A percentile compares a stretch with the other conserved stretches of the same genome.
phyloP scores from a whole-genome alignment of 495 filamentous ascomycete species.

The Aspergillus biplanus region DNA sequence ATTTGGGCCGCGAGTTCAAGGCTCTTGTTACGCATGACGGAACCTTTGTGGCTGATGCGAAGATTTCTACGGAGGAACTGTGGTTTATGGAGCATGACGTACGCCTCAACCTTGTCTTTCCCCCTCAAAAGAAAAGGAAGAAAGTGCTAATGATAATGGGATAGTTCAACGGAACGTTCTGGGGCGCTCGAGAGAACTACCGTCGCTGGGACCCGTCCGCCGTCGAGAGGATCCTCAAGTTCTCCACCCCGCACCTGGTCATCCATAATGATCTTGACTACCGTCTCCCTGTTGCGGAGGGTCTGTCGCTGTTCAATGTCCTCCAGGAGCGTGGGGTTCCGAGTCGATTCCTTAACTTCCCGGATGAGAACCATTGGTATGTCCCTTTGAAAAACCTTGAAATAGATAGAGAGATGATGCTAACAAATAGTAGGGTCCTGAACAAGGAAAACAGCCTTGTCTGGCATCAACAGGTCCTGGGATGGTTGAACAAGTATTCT shows the following conservation, averaged over 20 bases:
- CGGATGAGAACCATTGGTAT: conserved; percentile 55
- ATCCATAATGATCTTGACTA: conserved; percentile 52
- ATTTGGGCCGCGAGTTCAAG: conserved; percentile 56
- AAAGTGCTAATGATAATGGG: not conserved
- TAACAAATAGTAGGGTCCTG: conserved; percentile 31
- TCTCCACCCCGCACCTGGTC: conserved; percentile 50
- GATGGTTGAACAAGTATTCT: conserved; percentile 52
- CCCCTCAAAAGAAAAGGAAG: conserved; percentile 7
- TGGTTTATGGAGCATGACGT: conserved; percentile 49
- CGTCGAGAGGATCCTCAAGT: conserved; percentile 39
- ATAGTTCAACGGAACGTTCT: conserved; percentile 50
- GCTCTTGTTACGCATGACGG: conserved; percentile 54
- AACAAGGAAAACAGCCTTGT: conserved; percentile 49
- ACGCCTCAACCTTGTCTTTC: conserved; percentile 23
- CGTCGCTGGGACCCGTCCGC: conserved; percentile 47
- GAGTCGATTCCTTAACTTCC: conserved; percentile 61
- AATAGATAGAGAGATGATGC: not conserved
- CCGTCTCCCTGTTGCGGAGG: conserved; percentile 47
- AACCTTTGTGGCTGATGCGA: conserved; percentile 46
- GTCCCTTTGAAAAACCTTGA: conserved; percentile 6
- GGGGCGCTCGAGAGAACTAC: conserved; percentile 46
- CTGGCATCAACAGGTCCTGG: conserved; percentile 53
- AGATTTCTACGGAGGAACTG: conserved; percentile 52
- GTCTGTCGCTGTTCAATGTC: conserved; percentile 51
- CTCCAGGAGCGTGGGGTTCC: conserved; percentile 55